Evolutionary conservation across 495 filamentous ascomycete genomes (phyloP).

Genomic region (Paragyromitra xinjiangensis): DNA sequence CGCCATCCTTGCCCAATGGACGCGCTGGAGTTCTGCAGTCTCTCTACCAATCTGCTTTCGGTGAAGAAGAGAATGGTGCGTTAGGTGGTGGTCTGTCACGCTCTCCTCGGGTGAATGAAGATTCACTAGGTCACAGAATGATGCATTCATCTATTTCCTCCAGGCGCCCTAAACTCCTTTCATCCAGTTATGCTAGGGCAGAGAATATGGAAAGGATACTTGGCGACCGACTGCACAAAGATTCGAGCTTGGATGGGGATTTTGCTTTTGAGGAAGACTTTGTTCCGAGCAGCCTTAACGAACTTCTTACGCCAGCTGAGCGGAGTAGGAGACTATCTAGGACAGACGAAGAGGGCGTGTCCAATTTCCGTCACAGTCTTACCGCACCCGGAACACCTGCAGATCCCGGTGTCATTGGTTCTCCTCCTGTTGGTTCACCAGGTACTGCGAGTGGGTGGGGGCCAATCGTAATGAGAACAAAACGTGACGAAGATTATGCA

Average conservation of each 20-base stretch:
- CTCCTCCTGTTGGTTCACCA: conserved; percentile 73
- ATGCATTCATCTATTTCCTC: conserved; percentile 69
- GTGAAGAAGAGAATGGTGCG: conserved; percentile 64
- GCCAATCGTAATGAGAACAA: conserved; percentile 78
- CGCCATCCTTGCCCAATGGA: conserved; percentile 72
- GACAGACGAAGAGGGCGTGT: conserved; percentile 69
- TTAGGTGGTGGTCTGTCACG: conserved; percentile 62
- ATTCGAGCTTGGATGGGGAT: conserved; percentile 81
- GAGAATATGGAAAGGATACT: conserved; percentile 69
- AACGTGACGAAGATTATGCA: conserved; percentile 74
- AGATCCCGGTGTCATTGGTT: conserved; percentile 60
- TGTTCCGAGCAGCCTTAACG: conserved; percentile 83
- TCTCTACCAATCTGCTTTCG: conserved; percentile 85
- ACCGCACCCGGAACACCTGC: conserved; percentile 70
- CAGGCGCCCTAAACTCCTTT: conserved; percentile 81
- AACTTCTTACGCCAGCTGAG: conserved; percentile 91
- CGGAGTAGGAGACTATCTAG: conserved; percentile 83
- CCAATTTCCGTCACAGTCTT: conserved; percentile 67
- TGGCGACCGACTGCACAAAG: conserved; percentile 63
- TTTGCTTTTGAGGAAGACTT: conserved; percentile 95
- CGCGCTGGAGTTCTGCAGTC: conserved; percentile 77
- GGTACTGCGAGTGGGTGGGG: conserved; percentile 79
- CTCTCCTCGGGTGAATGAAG: conserved; percentile 62
- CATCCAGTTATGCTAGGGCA: conserved; percentile 77
- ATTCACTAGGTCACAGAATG: conserved; percentile 73